Evolutionary conservation across 2,329 filamentous ascomycete species (phyloP), one percentile per base, ranked within the genome.

Genomic region (Aspergillus aculeatus): DNA sequence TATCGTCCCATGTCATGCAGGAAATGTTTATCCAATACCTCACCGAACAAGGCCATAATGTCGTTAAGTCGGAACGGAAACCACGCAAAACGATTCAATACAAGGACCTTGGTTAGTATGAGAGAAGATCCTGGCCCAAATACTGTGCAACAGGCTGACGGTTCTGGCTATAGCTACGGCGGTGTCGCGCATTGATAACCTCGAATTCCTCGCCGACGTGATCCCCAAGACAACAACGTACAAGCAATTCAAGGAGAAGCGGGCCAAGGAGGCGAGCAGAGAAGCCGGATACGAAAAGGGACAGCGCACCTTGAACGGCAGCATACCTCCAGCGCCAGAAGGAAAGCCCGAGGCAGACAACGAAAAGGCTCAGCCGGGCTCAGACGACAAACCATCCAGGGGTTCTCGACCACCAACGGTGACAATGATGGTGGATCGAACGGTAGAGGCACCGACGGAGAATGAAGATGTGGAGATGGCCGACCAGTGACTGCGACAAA

Each of bases 1-100:
- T 60, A 66, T 50, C 2, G 26, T 11, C 19, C 16, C 16, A 12
- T 12, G n/a, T 44, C 38, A 5, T 19, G 9, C 38, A 93, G 89
- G 95, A 99, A 78, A 88, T 96, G 84, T 98, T 99, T 79, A 89
- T 99, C 66, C 92, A 96, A 75, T 90, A 98, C 75, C 85, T 99
- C 26, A 88, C 93, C 21, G 85, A 89, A 63, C 90, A 96, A 74
- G 89, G 89, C 26, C 88, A 96, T 74, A 93, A 90, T 70, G 90
- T 96, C 69, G 90, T 93, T 69, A 96, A 95, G 72, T 85, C 92
- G 1, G 95, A 98, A 77, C 86, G 89, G 68, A 98, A 98, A 75
- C 94, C 94, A 5, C 85, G 95, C 58, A 87, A 93, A 62, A 97
- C 96, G 71, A 89, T 99, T 63, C 95, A 98, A 75, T 99, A 99